Evolutionary conservation across 1,284 basidiomycete genomes (phyloP), one percentile per base, ranked within the genome.

Genomic region (Cutaneotrichosporon dermatis): DNA sequence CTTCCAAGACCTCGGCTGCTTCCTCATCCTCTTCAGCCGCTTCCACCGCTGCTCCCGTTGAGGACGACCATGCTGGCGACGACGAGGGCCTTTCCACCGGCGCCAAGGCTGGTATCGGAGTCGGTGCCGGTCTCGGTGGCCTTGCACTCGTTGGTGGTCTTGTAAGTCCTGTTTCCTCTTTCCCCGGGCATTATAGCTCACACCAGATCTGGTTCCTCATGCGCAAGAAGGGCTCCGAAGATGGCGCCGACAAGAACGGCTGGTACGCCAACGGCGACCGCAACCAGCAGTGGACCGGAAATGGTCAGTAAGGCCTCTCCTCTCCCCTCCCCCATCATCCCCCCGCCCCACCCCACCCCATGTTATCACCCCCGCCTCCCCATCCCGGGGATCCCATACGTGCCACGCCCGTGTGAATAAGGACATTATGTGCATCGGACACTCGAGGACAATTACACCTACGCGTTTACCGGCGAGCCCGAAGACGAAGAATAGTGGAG

Each of bases 21-120:
- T 25, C 25, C 25, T 25, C 25, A 25, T 25, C 25, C 25, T 25
- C 25, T 25, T 25, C 25, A 25, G 25, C 25, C 25, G 25, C 25
- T 25, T 25, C 25, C 25, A 25, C 25, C 25, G 25, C 25, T 25
- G 25, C 25, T 25, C 25, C 25, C 25, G 25, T 25, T 25, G 25
- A 25, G 25, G 25, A 25, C 25, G 6, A 36, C n/a, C 53, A 54
- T 25, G 39, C 53, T 12, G 35, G 66, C 39, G 65, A 60, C 4
- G 25, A 25, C 25, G 46, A 37, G 4, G 54, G 56, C 5, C 48
- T 68, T 10, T 58, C 58, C n/a, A 54, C 59, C 10, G 70, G 63
- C 44, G 70, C 74, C 40, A 73, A 69, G 61, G 69, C 70, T 53
- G 75, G 74, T 48, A 63, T 76, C 49, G 75, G 70, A 55, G 64